Percentiles rank a stretch among this genome's conserved stretches.
phyloP scores from a whole-genome alignment of 306 rosid genomes.

The Quercus gilva region DNA sequence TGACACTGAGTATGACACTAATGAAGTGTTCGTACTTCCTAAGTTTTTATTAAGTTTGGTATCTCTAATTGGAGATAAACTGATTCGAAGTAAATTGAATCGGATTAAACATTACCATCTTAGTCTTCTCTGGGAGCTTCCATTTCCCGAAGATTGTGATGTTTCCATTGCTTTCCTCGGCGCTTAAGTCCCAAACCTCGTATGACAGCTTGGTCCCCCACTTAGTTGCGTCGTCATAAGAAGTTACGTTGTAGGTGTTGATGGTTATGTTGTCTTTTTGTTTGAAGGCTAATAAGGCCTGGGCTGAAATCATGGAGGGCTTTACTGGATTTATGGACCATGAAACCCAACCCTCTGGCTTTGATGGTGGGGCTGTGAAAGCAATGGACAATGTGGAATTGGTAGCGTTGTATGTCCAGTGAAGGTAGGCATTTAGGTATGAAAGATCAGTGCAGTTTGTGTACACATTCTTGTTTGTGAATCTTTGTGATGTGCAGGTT shows the following conservation, averaged over 20 bases:
- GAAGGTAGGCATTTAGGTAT: conserved; percentile 43
- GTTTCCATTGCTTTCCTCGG: conserved; percentile 7
- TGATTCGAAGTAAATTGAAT: too few species aligned
- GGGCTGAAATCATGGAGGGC: conserved; percentile 52
- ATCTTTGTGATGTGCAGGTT: conserved; percentile 43
- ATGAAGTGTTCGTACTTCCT: too few species aligned
- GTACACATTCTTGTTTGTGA: conserved; percentile 32
- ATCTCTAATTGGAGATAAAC: too few species aligned
- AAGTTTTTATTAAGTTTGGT: too few species aligned
- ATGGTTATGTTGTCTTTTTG: not conserved
- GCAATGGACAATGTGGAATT: conserved; percentile 66
- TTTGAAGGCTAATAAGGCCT: conserved; percentile 51
- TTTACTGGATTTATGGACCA: conserved; percentile 72
- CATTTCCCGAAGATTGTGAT: conserved; percentile 40
- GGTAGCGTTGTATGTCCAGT: conserved; percentile 49
- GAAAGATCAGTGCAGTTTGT: conserved; percentile 58
- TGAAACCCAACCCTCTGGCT: conserved; percentile 51
- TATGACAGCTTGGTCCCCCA: conserved; percentile 21
- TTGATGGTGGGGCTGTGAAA: conserved; percentile 36
- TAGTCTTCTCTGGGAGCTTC: conserved; percentile 39
- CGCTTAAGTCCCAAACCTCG: conserved; percentile 32
- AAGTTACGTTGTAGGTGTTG: conserved; percentile 36
- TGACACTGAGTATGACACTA: too few species aligned
- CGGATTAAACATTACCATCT: not conserved
- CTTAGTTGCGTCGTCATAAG: too few species aligned